These are phyloP conservation scores for Mycosphaerella sp. DNA, from an alignment of 2,329 filamentous ascomycete species.

Conservation along the genomic window DNA sequence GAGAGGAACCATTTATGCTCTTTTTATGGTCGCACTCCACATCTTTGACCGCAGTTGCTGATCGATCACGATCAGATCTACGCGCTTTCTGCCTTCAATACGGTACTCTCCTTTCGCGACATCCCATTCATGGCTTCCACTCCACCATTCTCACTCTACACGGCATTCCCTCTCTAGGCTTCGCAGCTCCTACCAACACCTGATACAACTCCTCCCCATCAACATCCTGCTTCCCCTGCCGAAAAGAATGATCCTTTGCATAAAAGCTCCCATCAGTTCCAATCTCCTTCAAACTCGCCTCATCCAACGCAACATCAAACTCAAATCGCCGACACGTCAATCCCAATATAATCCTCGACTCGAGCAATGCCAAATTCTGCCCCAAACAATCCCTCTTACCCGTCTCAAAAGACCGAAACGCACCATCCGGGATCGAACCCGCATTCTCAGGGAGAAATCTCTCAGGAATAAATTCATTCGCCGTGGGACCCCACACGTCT, in stretches of 20 bases:
- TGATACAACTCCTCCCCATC: conserved; percentile 30
- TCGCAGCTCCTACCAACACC: conserved; percentile 26
- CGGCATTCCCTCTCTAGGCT: conserved; percentile 32
- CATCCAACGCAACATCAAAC: conserved; percentile 38
- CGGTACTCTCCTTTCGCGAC: not conserved
- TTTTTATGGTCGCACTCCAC: too few relatives aligned
- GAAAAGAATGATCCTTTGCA: conserved; percentile 20
- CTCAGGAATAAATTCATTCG: conserved; percentile 45
- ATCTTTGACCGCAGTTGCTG: not conserved
- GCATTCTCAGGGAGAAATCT: conserved; percentile 37
- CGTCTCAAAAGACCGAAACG: conserved; percentile 50
- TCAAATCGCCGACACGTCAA: conserved; percentile 47
- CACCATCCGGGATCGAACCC: conserved; percentile 37
- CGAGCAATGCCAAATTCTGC: conserved; percentile 48
- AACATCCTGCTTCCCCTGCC: conserved; percentile 23
- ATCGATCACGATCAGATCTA: not conserved
- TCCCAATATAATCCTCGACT: conserved; percentile 46
- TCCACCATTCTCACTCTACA: conserved; percentile 17
- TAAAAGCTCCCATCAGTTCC: conserved; percentile 33
- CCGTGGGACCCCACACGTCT: conserved; percentile 35
- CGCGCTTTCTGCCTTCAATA: not conserved
- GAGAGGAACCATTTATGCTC: too few relatives aligned
- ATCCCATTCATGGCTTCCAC: conserved; percentile 5
- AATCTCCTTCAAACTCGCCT: conserved; percentile 22
- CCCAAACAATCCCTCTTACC: conserved; percentile 52